Evolutionary conservation across 768 basidiomycete genomes (phyloP).

Genomic region (Tulasnella sp.): DNA sequence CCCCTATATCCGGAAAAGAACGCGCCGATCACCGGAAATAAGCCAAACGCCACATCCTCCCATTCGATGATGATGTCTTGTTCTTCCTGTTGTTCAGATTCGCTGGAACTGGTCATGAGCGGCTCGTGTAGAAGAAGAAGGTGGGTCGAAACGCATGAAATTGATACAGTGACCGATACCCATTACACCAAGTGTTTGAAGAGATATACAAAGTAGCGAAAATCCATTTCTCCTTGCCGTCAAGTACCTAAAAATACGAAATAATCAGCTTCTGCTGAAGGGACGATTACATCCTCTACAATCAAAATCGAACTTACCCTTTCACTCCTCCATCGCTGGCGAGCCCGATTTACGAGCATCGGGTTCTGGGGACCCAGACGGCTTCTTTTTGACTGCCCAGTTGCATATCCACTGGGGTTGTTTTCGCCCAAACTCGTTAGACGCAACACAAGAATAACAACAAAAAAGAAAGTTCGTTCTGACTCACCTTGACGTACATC

Average conservation of each 20-base stretch:
- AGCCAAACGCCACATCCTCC: background rate
- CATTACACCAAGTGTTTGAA: no score
- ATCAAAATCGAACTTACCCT: background rate
- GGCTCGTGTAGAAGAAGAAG: no score
- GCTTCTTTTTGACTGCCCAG: slow-evolving; percentile 1
- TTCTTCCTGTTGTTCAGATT: background rate
- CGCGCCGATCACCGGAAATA: background rate
- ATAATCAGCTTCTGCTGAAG: background rate
- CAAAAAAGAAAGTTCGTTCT: background rate
- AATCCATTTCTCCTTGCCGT: background rate
- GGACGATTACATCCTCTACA: background rate
- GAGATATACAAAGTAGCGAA: no score
- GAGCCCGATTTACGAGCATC: background rate
- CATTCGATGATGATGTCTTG: background rate
- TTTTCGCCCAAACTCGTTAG: background rate
- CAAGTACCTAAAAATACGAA: background rate
- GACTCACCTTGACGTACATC: slow-evolving; percentile 13
- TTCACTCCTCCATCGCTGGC: background rate
- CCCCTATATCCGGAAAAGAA: background rate
- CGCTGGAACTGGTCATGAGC: no score
- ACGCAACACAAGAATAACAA: background rate
- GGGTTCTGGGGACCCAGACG: background rate
- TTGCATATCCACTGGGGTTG: background rate
- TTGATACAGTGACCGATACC: no score
- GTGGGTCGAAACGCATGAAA: no score